These are phyloP conservation scores for Talaromyces verruculosus DNA, from an alignment of 2,329 filamentous ascomycete genomes.

Conservation along the genomic window DNA sequence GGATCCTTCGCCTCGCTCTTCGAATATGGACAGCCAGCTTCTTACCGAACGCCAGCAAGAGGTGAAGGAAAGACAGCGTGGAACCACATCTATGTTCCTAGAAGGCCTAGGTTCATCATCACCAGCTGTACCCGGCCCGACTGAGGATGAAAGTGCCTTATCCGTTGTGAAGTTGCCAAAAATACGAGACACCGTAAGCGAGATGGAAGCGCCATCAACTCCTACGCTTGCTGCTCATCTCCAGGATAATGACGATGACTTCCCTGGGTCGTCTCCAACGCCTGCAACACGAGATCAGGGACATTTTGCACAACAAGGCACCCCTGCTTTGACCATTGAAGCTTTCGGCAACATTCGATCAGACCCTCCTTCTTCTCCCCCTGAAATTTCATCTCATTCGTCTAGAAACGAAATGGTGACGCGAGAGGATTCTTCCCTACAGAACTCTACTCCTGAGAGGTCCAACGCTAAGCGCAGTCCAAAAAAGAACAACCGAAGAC, in stretches of 20 bases:
- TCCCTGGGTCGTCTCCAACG: slow-evolving; percentile 55
- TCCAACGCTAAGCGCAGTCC: not conserved
- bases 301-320: slow-evolving; percentile 31
- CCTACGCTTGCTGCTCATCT: slow-evolving; percentile 43
- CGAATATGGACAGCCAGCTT: slow-evolving; percentile 63
- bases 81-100: slow-evolving; percentile 65
- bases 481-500: slow-evolving; percentile 6
- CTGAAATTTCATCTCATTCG: slow-evolving; percentile 25
- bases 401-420: not conserved
- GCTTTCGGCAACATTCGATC: slow-evolving; percentile 25
- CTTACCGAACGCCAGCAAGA: slow-evolving; percentile 80
- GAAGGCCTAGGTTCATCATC: slow-evolving; percentile 61
- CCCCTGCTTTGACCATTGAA: slow-evolving; percentile 38
- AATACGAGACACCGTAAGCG: slow-evolving; percentile 28
- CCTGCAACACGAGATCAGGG: slow-evolving; percentile 42
- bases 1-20: slow-evolving; percentile 56
- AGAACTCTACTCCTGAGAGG: not conserved
- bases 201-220: slow-evolving; percentile 39
- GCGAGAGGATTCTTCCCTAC: not conserved
- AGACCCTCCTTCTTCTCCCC: slow-evolving; percentile 41
- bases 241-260: slow-evolving; percentile 45
- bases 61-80: slow-evolving; percentile 68
- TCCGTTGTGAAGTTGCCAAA: slow-evolving; percentile 33
- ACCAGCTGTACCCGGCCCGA: slow-evolving; percentile 29
- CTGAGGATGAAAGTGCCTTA: slow-evolving; percentile 25